Evolutionary conservation across 1,139 yeast genomes (phyloP).

Genomic region (Candida albicans): DNA sequence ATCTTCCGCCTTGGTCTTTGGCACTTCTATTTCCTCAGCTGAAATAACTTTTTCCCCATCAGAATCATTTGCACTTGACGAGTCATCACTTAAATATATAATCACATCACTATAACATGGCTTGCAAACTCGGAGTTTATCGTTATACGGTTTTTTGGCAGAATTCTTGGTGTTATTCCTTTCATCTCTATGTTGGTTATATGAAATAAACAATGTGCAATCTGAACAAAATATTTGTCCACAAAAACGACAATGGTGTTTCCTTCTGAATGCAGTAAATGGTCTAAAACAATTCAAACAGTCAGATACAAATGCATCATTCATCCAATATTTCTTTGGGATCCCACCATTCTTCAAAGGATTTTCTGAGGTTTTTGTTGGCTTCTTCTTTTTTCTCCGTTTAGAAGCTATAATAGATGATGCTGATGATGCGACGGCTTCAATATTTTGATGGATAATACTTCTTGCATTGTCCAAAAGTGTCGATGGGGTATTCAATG

Average conservation of each 20-base stretch:
- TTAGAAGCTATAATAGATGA: conserved; percentile 27
- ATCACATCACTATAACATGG: conserved; percentile 74
- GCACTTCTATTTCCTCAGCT: conserved; percentile 16
- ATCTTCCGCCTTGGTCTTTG: conserved; percentile 20
- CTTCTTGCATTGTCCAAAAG: conserved; percentile 42
- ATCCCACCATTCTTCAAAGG: conserved; percentile 52
- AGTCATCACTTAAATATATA: conserved; percentile 66
- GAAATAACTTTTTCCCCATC: conserved; percentile 21
- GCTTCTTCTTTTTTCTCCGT: conserved; percentile 27
- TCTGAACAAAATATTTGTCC: conserved; percentile 91
- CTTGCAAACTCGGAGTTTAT: conserved; percentile 75
- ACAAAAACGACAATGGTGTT: conserved; percentile 93
- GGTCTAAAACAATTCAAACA: conserved; percentile 76
- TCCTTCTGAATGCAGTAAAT: conserved; percentile 78
- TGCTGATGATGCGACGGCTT: conserved; percentile 31
- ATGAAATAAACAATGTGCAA: conserved; percentile 81
- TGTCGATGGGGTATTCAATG: conserved; percentile 35
- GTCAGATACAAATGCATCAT: conserved; percentile 80
- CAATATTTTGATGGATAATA: conserved; percentile 33
- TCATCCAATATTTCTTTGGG: conserved; percentile 85
- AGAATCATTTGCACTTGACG: conserved; percentile 28
- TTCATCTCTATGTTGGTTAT: conserved; percentile 61
- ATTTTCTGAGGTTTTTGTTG: conserved; percentile 42
- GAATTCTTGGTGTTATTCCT: conserved; percentile 30
- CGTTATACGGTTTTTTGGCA: conserved; percentile 43